These are phyloP conservation scores for Trichoderma koningiopsis DNA, from an alignment of 2,329 filamentous ascomycete species.

Conservation along the genomic window DNA sequence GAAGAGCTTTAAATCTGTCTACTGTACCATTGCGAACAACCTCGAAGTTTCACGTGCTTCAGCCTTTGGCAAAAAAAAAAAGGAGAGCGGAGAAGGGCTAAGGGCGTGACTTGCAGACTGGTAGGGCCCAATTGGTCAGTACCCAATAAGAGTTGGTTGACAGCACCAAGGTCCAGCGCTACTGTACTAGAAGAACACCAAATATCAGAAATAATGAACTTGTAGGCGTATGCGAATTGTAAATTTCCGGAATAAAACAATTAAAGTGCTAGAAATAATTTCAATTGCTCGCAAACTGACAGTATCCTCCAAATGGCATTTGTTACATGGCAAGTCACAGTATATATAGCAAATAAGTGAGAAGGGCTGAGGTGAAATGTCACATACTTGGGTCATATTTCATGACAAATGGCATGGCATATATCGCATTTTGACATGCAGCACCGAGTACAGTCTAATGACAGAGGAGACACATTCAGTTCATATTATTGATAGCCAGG, in stretches of 20 bases:
- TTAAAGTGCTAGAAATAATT: neutral
- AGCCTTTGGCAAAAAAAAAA: neutral
- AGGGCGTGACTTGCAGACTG: neutral
- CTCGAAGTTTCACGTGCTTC: neutral
- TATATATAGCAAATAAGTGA: neutral
- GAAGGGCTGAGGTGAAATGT: neutral
- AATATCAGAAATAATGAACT: neutral
- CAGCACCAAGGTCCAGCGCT: neutral
- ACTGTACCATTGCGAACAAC: neutral
- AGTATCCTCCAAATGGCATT: neutral
- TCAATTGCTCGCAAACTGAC: neutral
- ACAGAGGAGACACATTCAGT: neutral
- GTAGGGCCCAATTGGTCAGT: neutral
- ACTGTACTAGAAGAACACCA: neutral
- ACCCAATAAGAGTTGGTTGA: slow-evolving; percentile 1
- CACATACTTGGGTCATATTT: neutral
- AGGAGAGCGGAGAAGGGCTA: slow-evolving; percentile 6
- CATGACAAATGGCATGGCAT: neutral
- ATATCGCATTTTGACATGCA: neutral
- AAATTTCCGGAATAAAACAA: too few species aligned
- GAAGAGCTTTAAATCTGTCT: neutral
- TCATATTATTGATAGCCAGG: neutral
- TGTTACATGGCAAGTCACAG: neutral
- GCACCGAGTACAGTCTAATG: neutral
- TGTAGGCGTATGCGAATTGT: neutral